Conservation (phyloP, 257 asterid genomes). For the Solanum okadae region DNA sequence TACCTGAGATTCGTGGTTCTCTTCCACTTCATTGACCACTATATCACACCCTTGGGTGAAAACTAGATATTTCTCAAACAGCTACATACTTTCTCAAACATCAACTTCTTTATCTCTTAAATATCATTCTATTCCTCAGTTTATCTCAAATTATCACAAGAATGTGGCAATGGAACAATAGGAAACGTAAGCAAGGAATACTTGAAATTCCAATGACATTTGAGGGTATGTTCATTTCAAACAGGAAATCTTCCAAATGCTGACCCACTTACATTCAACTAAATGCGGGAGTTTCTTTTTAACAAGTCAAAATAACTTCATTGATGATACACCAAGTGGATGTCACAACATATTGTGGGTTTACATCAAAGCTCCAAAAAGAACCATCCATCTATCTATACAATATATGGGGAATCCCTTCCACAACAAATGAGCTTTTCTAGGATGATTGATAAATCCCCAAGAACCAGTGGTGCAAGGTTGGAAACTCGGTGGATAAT, state of each 20-base stretch:
- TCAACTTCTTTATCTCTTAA: background rate
- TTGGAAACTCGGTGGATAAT: background rate
- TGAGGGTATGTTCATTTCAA: background rate
- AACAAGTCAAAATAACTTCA: background rate
- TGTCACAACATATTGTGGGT: background rate
- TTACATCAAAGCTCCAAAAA: background rate
- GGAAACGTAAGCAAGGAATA: background rate
- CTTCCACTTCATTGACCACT: background rate
- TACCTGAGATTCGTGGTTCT: background rate
- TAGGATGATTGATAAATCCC: background rate
- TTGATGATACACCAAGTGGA: background rate
- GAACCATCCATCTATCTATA: background rate
- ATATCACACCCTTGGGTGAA: background rate
- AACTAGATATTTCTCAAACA: background rate
- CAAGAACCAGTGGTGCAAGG: background rate
- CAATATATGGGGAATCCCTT: background rate
- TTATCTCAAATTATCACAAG: background rate
- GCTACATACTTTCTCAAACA: background rate
- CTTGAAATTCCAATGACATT: background rate
- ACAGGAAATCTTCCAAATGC: background rate
- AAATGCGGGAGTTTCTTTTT: background rate
- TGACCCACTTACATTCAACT: background rate
- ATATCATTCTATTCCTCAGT: background rate
- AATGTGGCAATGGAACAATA: background rate
- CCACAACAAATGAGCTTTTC: background rate